These are phyloP conservation scores for Vitis cinerea DNA, from an alignment of 164 flowering plant genomes.

Conservation along the genomic window DNA sequence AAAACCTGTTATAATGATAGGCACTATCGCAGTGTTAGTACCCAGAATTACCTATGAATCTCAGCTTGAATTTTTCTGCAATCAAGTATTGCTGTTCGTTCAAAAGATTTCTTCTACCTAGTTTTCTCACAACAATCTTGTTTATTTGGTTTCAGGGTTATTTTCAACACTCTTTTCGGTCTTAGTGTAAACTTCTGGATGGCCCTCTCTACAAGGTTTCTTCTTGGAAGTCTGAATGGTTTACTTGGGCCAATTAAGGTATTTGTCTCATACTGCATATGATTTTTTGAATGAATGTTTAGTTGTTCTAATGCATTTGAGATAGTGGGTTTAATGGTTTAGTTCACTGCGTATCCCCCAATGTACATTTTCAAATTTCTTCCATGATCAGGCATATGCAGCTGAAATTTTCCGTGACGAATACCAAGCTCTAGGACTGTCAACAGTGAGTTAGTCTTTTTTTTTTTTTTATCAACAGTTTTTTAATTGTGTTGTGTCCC, in stretches of 20 bases:
- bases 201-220: constrained; percentile 64
- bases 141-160: constrained; percentile 10
- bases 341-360: not conserved
- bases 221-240: constrained; percentile 66
- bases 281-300: not conserved
- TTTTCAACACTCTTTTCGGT: constrained; percentile 29
- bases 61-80: too few relatives aligned
- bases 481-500: not conserved
- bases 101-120: not conserved
- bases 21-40: constrained; percentile 55
- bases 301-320: too few relatives aligned
- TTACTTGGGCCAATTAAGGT: constrained; percentile 27
- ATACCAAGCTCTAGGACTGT: constrained; percentile 53
- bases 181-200: constrained; percentile 68
- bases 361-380: not conserved
- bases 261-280: not conserved
- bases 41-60: too few relatives aligned
- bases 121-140: not conserved
- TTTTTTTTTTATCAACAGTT: not conserved
- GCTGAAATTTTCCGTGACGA: constrained; percentile 56
- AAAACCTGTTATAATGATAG: constrained; percentile 55
- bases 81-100: too few relatives aligned
- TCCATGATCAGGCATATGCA: constrained; percentile 53
- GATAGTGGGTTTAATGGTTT: not conserved
- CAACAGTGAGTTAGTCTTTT: constrained; percentile 40